These are phyloP conservation scores for Salix udensis DNA, from an alignment of 345 rosid genomes.

Conservation along the genomic window DNA sequence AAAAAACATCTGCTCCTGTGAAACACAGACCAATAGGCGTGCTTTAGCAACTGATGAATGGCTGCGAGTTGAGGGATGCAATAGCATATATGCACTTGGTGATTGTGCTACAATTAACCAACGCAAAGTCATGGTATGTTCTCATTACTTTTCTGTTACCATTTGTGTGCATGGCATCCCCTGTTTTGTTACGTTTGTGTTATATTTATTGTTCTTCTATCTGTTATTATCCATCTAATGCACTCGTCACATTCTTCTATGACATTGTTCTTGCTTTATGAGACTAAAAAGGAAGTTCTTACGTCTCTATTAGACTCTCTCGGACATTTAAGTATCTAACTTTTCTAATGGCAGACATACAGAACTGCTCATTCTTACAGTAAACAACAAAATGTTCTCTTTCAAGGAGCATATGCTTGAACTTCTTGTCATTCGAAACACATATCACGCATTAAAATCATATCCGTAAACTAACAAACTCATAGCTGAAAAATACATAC, in stretches of 20 bases:
- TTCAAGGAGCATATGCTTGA: not conserved
- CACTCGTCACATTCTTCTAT: not conserved
- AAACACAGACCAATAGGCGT: slow-evolving; percentile 67
- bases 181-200: not conserved
- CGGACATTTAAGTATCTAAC: not conserved
- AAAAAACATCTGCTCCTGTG: not conserved
- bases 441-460: not conserved
- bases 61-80: slow-evolving; percentile 80
- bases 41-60: slow-evolving; percentile 97
- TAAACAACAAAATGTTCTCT: not conserved
- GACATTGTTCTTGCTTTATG: not conserved
- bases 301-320: not conserved
- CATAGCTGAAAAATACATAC: not conserved
- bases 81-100: slow-evolving; percentile 80
- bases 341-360: not conserved
- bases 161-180: not conserved
- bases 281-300: not conserved
- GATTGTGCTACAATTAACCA: slow-evolving; percentile 98
- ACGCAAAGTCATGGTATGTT: slow-evolving; percentile 89
- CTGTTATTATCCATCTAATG: not conserved
- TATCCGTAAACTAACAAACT: not conserved
- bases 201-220: not conserved
- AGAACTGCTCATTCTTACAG: not conserved
- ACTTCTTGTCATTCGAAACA: not conserved
- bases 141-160: not conserved